Evolutionary conservation across 352 stramenopile genomes (phyloP).

Genomic region (Globisporangium echinulatum): DNA sequence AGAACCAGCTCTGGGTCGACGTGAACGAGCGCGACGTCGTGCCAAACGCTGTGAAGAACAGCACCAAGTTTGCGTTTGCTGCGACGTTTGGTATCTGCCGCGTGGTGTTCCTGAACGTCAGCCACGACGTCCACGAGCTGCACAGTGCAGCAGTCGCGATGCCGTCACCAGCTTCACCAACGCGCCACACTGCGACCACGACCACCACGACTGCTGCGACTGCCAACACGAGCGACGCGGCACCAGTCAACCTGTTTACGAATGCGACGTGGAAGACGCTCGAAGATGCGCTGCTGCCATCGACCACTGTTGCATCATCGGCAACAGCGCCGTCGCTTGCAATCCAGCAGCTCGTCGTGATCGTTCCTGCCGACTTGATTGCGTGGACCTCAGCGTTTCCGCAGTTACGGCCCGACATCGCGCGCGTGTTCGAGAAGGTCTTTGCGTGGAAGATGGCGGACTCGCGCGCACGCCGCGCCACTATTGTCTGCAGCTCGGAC

Average conservation of each 20-base stretch:
- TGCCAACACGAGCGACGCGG: background rate
- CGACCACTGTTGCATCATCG: background rate
- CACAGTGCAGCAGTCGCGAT: constrained; percentile 4
- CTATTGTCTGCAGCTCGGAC: constrained; percentile 34
- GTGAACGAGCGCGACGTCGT: constrained; percentile 55
- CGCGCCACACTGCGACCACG: background rate
- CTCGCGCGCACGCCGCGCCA: constrained; percentile 24
- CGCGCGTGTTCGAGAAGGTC: constrained; percentile 52
- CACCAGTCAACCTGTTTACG: constrained; percentile 35
- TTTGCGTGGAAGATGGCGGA: constrained; percentile 59
- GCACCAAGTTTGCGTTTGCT: constrained; percentile 39
- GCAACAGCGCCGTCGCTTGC: constrained; percentile 9
- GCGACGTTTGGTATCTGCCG: constrained; percentile 45
- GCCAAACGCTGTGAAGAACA: constrained; percentile 38
- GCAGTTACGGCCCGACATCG: constrained; percentile 33
- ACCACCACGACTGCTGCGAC: background rate
- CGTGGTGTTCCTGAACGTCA: constrained; percentile 48
- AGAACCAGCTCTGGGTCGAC: constrained; percentile 71
- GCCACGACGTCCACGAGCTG: constrained; percentile 37
- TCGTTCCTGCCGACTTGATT: constrained; percentile 46
- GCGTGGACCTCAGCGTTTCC: constrained; percentile 26
- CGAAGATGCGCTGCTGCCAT: constrained; percentile 36
- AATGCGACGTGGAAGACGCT: constrained; percentile 54
- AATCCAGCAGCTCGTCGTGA: constrained; percentile 49
- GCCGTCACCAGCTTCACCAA: background rate